Base-by-base conservation (phyloP, 177 flowering plant genomes). In the Telopea speciosissima region DNA sequence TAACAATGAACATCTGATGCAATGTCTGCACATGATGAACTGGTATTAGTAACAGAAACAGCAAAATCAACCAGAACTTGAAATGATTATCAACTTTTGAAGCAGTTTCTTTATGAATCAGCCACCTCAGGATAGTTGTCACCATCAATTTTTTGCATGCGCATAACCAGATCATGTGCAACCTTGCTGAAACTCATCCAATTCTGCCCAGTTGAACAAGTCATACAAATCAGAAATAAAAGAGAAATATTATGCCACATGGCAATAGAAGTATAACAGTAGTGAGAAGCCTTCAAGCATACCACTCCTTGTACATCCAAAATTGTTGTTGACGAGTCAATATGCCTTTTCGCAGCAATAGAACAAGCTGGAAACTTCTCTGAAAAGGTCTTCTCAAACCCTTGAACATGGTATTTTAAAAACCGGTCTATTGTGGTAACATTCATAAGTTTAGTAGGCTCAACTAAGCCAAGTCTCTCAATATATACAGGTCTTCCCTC, bases 311-410 rank as follows among this genome's bases (percentile, higher is more conserved):
- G 88, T 45, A 89, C 96, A 79, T 93, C 98, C 76, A 93, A 70
- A 62, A 93, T 81, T 49, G 96, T 88, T 31, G 88, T 89, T 63
- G 89, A 78, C 23, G 87, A 79, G 78, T 85, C 84, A 68, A 90
- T 90, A 69, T 88, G 95, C 79, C 89, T 86, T 80, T 83, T 89
- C 26, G 95, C 88, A 28, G 90, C 89, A 75, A 90, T 79, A 7
- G 98, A 89, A 77, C 98, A 93, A 28, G 96, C 96, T 62, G 97
- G 93, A 76, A 93, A 93, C 74, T 87, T 93, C 81, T 89, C 93
- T 62, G 72, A 33, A 69, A 93, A 87, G 40, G 86, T 70, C 83
- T 83, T 93, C 83, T 93, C 98, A 79, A 89, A 89, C 63, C 87
- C 97, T 76, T 90, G 96, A 21, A 93, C 78, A 74, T 93, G 97